Conservation (phyloP, 805 yeast genomes). For the Candida golubevii region DNA sequence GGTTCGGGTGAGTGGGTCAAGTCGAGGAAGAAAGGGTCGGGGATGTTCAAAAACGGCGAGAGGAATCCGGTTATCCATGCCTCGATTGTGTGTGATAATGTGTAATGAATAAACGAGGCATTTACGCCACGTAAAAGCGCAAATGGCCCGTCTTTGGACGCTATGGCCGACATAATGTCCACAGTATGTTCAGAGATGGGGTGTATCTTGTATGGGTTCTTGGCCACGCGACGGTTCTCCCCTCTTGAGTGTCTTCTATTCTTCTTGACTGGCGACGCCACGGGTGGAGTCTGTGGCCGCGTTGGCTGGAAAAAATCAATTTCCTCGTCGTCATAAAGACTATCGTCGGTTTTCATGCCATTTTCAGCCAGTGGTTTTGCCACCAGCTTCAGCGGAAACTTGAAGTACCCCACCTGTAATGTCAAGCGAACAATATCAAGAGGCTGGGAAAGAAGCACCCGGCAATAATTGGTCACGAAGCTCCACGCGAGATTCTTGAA, state of each 20-base stretch:
- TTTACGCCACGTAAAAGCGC: constrained; percentile 73
- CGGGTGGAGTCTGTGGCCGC: not conserved
- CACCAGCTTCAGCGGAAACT: constrained; percentile 11
- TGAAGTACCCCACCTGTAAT: constrained; percentile 73
- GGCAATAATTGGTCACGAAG: constrained; percentile 63
- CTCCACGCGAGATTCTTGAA: constrained; percentile 54
- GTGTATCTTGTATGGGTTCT: constrained; percentile 32
- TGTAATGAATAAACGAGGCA: constrained; percentile 73
- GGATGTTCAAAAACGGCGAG: constrained; percentile 74
- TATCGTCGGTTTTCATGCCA: not conserved
- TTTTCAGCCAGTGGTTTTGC: not conserved
- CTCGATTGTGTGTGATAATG: constrained; percentile 71
- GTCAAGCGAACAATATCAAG: constrained; percentile 77
- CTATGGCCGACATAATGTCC: constrained; percentile 60
- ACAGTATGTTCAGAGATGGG: constrained; percentile 61
- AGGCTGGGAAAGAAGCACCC: constrained; percentile 75
- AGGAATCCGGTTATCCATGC: constrained; percentile 91
- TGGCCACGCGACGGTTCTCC: not conserved
- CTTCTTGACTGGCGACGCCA: not conserved
- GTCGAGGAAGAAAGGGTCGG: constrained; percentile 86
- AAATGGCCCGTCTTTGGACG: constrained; percentile 66
- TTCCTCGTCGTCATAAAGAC: constrained; percentile 21
- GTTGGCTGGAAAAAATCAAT: constrained; percentile 35
- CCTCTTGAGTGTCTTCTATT: not conserved
- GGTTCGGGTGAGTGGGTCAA: constrained; percentile 78